A percentile compares a stretch with the other conserved stretches of the same genome.
Conservation (phyloP, 768 basidiomycete species). For the Mrakia hoshinonis region DNA sequence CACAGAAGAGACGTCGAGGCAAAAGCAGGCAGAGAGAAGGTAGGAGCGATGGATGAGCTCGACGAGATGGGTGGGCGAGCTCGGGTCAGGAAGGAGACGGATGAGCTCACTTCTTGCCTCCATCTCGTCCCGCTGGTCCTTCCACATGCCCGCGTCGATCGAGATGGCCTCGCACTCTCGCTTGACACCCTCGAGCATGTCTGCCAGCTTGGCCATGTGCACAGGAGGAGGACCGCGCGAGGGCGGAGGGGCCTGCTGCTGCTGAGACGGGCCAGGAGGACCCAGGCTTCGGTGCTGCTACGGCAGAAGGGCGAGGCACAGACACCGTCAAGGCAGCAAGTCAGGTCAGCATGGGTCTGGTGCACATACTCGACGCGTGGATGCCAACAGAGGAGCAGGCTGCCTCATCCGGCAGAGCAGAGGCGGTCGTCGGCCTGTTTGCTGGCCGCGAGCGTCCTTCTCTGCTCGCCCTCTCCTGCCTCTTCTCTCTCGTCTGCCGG, state of each 20-base stretch:
- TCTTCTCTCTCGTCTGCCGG: too few species aligned
- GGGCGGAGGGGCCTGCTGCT: neutral
- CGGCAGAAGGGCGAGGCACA: too few species aligned
- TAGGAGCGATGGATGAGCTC: neutral
- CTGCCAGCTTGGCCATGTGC: conserved; percentile 49
- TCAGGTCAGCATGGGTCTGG: too few species aligned
- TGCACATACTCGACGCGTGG: too few species aligned
- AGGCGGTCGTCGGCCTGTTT: too few species aligned
- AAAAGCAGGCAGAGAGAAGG: neutral
- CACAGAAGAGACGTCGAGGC: neutral
- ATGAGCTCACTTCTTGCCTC: conserved; percentile 68
- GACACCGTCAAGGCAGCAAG: too few species aligned
- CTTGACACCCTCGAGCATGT: conserved; percentile 70
- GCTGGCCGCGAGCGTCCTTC: too few species aligned
- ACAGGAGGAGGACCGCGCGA: neutral
- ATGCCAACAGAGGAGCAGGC: too few species aligned
- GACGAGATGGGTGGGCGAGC: neutral
- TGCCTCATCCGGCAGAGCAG: too few species aligned
- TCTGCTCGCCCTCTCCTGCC: too few species aligned
- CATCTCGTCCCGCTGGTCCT: conserved; percentile 77
- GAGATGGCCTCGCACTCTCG: conserved; percentile 73
- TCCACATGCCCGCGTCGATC: conserved; percentile 57
- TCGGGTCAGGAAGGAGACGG: neutral
- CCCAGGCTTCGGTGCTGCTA: too few species aligned
- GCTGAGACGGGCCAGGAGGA: too few species aligned